Percentiles rank a stretch among this genome's conserved stretches.
These are phyloP conservation scores for Ustilago hordei DNA, from an alignment of 1,284 basidiomycete species.

Conservation along the genomic window DNA sequence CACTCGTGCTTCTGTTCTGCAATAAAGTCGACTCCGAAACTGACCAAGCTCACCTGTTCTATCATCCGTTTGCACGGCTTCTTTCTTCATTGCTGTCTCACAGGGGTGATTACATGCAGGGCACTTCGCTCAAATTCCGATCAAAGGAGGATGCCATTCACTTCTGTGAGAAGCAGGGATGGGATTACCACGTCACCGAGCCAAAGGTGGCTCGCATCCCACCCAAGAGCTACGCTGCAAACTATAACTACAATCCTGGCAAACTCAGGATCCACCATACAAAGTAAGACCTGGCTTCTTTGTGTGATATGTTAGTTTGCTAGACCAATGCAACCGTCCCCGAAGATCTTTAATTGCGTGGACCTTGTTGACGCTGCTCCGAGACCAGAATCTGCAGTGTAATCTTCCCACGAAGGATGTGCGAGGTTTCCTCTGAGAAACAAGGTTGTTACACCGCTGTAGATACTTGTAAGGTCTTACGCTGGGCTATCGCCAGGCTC, in stretches of 20 bases:
- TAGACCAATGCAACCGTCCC: slow-evolving; percentile 15
- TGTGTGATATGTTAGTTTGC: slow-evolving; percentile 1
- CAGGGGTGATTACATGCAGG: slow-evolving; percentile 98
- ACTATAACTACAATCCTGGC: slow-evolving; percentile 85
- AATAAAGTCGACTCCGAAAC: neutral
- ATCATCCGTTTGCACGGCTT: neutral
- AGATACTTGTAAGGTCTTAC: neutral
- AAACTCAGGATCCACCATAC: slow-evolving; percentile 89
- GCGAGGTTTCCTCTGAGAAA: too few species aligned
- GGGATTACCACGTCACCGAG: slow-evolving; percentile 70
- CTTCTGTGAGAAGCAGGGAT: slow-evolving; percentile 75
- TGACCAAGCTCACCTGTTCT: neutral
- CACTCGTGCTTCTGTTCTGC: neutral
- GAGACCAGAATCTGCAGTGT: too few species aligned
- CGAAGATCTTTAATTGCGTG: neutral
- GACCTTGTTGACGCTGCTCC: neutral
- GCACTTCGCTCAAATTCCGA: slow-evolving; percentile 85
- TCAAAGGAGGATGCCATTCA: slow-evolving; percentile 92
- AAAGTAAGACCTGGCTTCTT: slow-evolving; percentile 77
- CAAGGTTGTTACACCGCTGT: too few species aligned
- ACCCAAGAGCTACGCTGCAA: slow-evolving; percentile 82
- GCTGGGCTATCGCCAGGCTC: neutral
- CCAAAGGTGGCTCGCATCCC: slow-evolving; percentile 70
- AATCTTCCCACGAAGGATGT: too few species aligned
- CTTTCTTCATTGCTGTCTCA: neutral